Conservation (phyloP, 345 rosid species). For the Dimocarpus longan region DNA sequence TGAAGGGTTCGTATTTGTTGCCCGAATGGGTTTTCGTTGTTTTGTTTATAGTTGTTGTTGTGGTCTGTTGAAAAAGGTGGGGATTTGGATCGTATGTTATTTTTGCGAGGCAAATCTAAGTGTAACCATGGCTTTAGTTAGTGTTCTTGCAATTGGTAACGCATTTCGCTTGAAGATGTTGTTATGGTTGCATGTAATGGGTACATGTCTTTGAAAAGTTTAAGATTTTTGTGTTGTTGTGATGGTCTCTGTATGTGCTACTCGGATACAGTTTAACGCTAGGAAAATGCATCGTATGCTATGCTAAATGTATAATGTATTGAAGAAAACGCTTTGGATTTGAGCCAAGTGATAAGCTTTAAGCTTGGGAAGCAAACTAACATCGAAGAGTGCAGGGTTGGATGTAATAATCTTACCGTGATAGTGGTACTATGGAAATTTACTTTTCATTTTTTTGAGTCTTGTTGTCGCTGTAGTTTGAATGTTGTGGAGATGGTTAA, state of each 20-base stretch:
- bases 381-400: background rate
- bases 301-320: background rate
- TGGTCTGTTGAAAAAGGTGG: too few species aligned
- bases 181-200: too few species aligned
- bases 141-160: too few species aligned
- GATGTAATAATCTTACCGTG: background rate
- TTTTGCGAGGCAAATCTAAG: too few species aligned
- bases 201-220: background rate
- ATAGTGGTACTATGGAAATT: background rate
- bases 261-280: background rate
- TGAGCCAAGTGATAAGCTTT: background rate
- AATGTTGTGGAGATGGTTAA: background rate
- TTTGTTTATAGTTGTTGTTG: background rate
- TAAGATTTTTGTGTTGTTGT: background rate
- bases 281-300: background rate
- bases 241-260: background rate
- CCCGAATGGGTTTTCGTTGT: background rate
- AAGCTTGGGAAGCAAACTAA: background rate
- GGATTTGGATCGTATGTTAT: too few species aligned
- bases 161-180: background rate
- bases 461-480: background rate
- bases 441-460: background rate
- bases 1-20: background rate
- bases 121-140: too few species aligned
- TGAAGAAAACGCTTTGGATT: background rate